Evolutionary conservation across 208 protist genomes (phyloP), one percentile per base, ranked within the genome.

Genomic region (Acanthamoeba castellanii): DNA sequence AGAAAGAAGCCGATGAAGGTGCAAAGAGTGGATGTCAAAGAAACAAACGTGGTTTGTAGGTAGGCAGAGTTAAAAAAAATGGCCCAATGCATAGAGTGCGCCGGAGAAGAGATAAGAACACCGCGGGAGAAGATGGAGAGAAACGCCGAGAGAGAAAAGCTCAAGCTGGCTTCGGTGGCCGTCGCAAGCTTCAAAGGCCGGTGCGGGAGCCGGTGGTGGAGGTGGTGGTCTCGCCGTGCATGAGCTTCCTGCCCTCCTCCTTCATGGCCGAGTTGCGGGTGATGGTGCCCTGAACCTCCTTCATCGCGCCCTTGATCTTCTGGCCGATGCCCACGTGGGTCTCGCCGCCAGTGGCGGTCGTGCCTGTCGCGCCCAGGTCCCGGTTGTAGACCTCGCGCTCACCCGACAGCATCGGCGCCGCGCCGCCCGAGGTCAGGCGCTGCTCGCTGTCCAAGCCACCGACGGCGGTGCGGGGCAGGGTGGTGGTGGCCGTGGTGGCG

Each of bases 201-300:
- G 66, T 74, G 66, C n/a, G 25, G 66, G 61, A n/a, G 61, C 61
- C 61, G 2, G 22, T 30, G 66, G 66, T 74, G n/a, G 66, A 42
- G 66, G n/a, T 30, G 22, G 66, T 13, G 13, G 13, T 20, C 9
- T 25, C 66, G 9, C 66, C 66, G 66, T 74, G 66, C 66, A 74
- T 74, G 66, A 74, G 66, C 66, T 16, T 37, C n/a, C 27, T n/a
- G 66, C 66, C 66, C 66, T 74, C 66, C 66, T 74, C 66, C 66
- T 74, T 74, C 66, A 30, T 74, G n/a, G 66, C 66, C 25, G 2
- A 8, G 66, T 74, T 74, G 66, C 66, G 66, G 18, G 66, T 74
- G 66, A 74, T 74, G 66, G 66, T 74, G 66, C 66, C 66, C 66
- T 74, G 66, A 3, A 74, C 66, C 66, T 74, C 66, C 66, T 74